A percentile compares a stretch with the other conserved stretches of the same genome.
phyloP scores from a whole-genome alignment of 1,139 yeast species.

The Taphrina populina region DNA sequence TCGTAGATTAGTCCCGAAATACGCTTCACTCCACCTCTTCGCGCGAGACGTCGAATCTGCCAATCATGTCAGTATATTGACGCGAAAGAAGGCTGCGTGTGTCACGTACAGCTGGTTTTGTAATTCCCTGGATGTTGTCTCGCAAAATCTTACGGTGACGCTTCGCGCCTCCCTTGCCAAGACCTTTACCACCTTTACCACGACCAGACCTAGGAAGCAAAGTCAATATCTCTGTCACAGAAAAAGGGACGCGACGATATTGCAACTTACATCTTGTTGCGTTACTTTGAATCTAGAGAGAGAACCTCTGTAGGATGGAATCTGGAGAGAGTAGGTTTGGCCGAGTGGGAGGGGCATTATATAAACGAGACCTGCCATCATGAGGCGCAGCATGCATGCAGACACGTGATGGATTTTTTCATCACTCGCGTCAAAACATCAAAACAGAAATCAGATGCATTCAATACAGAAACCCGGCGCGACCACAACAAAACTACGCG shows the following conservation, averaged over 20 bases:
- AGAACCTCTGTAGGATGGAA: background rate
- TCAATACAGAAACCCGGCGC: too few species aligned
- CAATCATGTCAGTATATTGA: too few species aligned
- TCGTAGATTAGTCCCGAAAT: constrained; percentile 93
- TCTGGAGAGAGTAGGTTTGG: background rate
- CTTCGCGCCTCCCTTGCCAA: constrained; percentile 84
- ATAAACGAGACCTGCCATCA: background rate
- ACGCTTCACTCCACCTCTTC: constrained; percentile 98
- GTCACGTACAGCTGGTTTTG: constrained; percentile 86
- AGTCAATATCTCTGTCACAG: background rate
- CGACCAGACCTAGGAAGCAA: constrained; percentile 10
- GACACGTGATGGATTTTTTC: constrained; percentile 6
- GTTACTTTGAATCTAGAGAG: background rate
- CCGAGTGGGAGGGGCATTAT: background rate
- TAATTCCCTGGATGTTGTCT: constrained; percentile 99
- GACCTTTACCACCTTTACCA: constrained; percentile 99
- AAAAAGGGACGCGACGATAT: too few species aligned
- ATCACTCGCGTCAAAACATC: constrained; percentile 3
- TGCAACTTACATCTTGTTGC: constrained; percentile 1
- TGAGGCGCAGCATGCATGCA: background rate
- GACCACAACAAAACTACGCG: too few species aligned
- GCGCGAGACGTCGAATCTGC: constrained; percentile 91
- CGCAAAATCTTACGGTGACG: constrained; percentile 99
- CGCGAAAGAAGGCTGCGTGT: too few species aligned
- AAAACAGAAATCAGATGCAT: constrained; percentile 6